These are phyloP conservation scores for Boletus vermiculosoides DNA, from an alignment of 768 basidiomycete genomes.

Conservation along the genomic window DNA sequence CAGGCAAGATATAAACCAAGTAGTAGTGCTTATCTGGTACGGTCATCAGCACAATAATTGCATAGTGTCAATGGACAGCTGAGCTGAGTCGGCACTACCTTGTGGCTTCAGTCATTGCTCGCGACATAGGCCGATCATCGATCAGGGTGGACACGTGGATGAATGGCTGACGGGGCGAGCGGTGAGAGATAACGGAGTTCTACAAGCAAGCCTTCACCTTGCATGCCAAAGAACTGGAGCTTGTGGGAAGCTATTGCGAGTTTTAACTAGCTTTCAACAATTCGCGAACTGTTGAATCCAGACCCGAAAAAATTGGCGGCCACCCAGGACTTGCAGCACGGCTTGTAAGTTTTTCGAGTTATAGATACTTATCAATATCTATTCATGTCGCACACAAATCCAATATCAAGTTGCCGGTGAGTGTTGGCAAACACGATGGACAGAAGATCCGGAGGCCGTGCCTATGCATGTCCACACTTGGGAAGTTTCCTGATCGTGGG, in stretches of 20 bases:
- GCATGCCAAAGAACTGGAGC: constrained; percentile 6
- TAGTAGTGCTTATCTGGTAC: too few species aligned
- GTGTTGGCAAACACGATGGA: constrained; percentile 16
- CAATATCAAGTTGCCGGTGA: constrained; percentile 17
- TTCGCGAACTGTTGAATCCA: not conserved
- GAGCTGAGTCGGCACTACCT: too few species aligned
- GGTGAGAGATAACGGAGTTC: not conserved
- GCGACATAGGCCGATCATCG: too few species aligned
- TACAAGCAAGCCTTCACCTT: not conserved
- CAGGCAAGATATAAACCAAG: too few species aligned
- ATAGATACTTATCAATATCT: not conserved
- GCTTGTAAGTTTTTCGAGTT: too few species aligned
- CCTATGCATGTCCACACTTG: constrained; percentile 3
- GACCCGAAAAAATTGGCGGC: not conserved
- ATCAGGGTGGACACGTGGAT: too few species aligned
- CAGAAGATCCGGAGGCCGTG: constrained; percentile 26
- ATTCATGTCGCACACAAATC: not conserved
- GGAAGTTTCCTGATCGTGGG: constrained; percentile 2
- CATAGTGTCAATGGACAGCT: too few species aligned
- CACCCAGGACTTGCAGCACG: not conserved
- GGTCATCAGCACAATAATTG: too few species aligned
- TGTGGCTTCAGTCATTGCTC: too few species aligned
- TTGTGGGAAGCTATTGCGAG: not conserved
- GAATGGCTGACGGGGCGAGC: not conserved
- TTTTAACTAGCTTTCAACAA: not conserved